Evolutionary conservation across 2,329 filamentous ascomycete species (phyloP).

Genomic region (Claviceps sp.): DNA sequence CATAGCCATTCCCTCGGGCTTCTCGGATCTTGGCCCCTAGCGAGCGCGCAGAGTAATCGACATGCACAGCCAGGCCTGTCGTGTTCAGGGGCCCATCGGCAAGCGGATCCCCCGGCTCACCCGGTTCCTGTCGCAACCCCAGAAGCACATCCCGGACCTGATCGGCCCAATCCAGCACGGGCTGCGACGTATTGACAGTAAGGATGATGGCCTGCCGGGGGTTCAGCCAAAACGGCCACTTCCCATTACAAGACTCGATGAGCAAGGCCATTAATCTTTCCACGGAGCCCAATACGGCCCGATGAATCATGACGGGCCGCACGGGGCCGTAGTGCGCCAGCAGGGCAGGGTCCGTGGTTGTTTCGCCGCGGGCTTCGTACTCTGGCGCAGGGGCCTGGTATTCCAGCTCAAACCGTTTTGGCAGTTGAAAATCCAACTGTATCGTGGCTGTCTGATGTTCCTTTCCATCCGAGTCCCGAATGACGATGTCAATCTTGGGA

Average conservation of each 20-base stretch:
- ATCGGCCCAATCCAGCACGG: slow-evolving; percentile 36
- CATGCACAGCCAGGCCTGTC: slow-evolving; percentile 52
- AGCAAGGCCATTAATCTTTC: slow-evolving; percentile 76
- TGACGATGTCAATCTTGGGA: slow-evolving; percentile 79
- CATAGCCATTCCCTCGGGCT: slow-evolving; percentile 60
- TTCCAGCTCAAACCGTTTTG: slow-evolving; percentile 64
- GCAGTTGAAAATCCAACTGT: slow-evolving; percentile 81
- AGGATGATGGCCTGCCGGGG: slow-evolving; percentile 65
- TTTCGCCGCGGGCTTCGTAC: slow-evolving; percentile 39
- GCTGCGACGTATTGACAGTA: slow-evolving; percentile 50
- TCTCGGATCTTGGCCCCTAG: slow-evolving; percentile 58
- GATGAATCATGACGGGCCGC: slow-evolving; percentile 66
- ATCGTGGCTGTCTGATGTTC: slow-evolving; percentile 83
- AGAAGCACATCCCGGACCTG: slow-evolving; percentile 35
- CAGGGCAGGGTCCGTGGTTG: slow-evolving; percentile 32
- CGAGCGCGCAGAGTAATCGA: slow-evolving; percentile 50
- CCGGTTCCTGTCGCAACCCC: slow-evolving; percentile 25
- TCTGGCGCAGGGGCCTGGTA: slow-evolving; percentile 60
- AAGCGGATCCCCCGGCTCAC: slow-evolving; percentile 21
- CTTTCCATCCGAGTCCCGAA: slow-evolving; percentile 69
- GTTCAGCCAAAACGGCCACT: slow-evolving; percentile 81
- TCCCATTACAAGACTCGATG: slow-evolving; percentile 69
- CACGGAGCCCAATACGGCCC: slow-evolving; percentile 71
- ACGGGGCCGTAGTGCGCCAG: slow-evolving; percentile 44
- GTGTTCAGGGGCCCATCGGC: slow-evolving; percentile 36